Percentiles rank a stretch among this genome's conserved stretches.
Evolutionary conservation across 2,329 filamentous ascomycete species (phyloP).

Genomic region (Beauveria brongniartii): DNA sequence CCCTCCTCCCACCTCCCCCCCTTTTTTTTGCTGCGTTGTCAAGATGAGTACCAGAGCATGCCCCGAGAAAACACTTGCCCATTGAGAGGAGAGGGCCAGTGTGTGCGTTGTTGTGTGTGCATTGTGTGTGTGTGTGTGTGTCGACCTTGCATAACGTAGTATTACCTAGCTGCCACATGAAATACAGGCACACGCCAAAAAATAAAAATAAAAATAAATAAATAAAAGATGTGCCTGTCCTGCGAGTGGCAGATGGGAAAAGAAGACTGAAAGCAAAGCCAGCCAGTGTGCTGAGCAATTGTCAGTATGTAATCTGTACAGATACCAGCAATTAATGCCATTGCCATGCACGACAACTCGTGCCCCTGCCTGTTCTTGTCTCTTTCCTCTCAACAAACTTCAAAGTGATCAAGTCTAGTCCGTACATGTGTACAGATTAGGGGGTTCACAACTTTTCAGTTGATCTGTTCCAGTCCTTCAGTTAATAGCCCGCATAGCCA

Average conservation of each 20-base stretch:
- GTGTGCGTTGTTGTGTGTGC: background rate
- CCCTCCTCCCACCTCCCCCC: background rate
- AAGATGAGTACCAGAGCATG: conserved; percentile 29
- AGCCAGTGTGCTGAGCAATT: background rate
- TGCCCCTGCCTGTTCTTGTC: background rate
- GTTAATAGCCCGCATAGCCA: background rate
- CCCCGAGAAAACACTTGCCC: conserved; percentile 15
- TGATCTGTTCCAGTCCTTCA: background rate
- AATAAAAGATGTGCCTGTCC: background rate
- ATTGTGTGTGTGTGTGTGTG: too few relatives aligned
- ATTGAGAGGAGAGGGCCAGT: background rate
- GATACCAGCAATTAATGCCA: background rate
- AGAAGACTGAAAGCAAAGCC: background rate
- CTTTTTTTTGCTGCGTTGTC: conserved; percentile 41
- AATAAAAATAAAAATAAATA: too few relatives aligned
- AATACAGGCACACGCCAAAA: background rate
- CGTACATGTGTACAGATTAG: too few relatives aligned
- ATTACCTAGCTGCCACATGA: background rate
- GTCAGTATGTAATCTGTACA: background rate
- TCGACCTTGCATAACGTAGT: background rate
- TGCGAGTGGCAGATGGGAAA: too few relatives aligned
- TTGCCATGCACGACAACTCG: background rate
- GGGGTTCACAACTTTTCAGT: too few relatives aligned
- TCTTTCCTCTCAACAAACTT: background rate
- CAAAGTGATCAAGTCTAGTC: too few relatives aligned